Percentiles rank a stretch among this genome's conserved stretches.
These are phyloP conservation scores for Paecilomyces niveus DNA, from an alignment of 2,329 filamentous ascomycete species.

Conservation along the genomic window DNA sequence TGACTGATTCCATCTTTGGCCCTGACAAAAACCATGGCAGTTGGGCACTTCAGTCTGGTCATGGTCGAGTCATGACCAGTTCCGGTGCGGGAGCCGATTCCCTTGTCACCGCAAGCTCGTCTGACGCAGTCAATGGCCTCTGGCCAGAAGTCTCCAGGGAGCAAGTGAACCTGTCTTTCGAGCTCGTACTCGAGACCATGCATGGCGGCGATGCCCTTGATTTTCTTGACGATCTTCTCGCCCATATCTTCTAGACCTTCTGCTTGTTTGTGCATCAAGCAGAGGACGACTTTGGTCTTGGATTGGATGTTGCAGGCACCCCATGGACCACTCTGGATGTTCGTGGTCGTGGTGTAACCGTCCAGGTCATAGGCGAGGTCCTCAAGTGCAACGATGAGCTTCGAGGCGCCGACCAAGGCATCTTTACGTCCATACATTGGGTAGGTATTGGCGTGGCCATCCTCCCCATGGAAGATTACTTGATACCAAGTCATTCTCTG, in stretches of 20 bases:
- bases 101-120: constrained; percentile 15
- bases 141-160: constrained; percentile 15
- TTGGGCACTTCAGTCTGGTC: constrained; percentile 15
- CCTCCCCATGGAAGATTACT: constrained; percentile 8
- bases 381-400: constrained; percentile 7
- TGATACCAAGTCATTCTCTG: constrained; percentile 11
- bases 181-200: constrained; percentile 14
- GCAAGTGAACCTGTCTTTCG: constrained; percentile 12
- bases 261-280: constrained; percentile 19
- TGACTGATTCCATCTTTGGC: constrained; percentile 16
- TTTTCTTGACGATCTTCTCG: constrained; percentile 9
- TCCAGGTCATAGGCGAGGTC: constrained; percentile 8
- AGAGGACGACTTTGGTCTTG: constrained; percentile 15
- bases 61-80: constrained; percentile 19
- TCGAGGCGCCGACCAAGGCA: constrained; percentile 6
- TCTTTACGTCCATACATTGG: constrained; percentile 11
- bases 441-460: constrained; percentile 10
- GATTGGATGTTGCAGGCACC: constrained; percentile 23
- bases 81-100: constrained; percentile 13
- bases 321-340: constrained; percentile 12
- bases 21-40: constrained; percentile 19
- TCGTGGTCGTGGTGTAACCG: constrained; percentile 20
- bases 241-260: constrained; percentile 15
- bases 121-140: constrained; percentile 16
- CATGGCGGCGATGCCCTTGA: constrained; percentile 9